Evolutionary conservation across 2,329 filamentous ascomycete species (phyloP).

Genomic region (Phialophora macrospora): DNA sequence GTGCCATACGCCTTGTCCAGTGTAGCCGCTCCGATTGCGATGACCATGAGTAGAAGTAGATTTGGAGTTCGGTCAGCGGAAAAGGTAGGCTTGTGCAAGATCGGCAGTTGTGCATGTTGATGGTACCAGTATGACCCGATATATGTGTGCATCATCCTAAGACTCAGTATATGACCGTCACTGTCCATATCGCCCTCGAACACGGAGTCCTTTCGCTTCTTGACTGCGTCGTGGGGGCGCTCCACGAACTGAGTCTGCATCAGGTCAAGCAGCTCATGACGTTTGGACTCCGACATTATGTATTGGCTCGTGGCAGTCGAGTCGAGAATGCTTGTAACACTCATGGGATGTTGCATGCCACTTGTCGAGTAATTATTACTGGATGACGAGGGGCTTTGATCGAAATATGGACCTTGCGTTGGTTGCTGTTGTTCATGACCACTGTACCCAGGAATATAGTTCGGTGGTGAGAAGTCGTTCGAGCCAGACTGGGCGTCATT

Average conservation of each 20-base stretch:
- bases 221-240: constrained; percentile 72
- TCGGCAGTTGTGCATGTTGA: constrained; percentile 92
- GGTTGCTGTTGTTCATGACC: constrained; percentile 49
- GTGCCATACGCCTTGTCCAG: constrained; percentile 80
- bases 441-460: constrained; percentile 49
- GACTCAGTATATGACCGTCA: constrained; percentile 69
- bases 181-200: constrained; percentile 76
- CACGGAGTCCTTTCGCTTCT: constrained; percentile 75
- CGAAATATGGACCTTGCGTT: constrained; percentile 57
- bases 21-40: constrained; percentile 89
- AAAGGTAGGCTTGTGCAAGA: constrained; percentile 93
- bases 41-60: constrained; percentile 82
- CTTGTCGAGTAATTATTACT: constrained; percentile 23
- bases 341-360: constrained; percentile 75
- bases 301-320: constrained; percentile 74
- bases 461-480: constrained; percentile 52
- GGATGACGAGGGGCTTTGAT: constrained; percentile 51
- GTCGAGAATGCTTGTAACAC: constrained; percentile 82
- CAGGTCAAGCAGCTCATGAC: constrained; percentile 78
- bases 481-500: constrained; percentile 65
- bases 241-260: constrained; percentile 83
- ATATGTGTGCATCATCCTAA: constrained; percentile 95
- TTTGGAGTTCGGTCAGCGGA: constrained; percentile 84
- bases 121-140: constrained; percentile 93
- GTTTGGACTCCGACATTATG: constrained; percentile 83